Evolutionary conservation across 1,139 yeast genomes (phyloP), one percentile per base, ranked within the genome.

Genomic region (Blastobotrys apis): DNA sequence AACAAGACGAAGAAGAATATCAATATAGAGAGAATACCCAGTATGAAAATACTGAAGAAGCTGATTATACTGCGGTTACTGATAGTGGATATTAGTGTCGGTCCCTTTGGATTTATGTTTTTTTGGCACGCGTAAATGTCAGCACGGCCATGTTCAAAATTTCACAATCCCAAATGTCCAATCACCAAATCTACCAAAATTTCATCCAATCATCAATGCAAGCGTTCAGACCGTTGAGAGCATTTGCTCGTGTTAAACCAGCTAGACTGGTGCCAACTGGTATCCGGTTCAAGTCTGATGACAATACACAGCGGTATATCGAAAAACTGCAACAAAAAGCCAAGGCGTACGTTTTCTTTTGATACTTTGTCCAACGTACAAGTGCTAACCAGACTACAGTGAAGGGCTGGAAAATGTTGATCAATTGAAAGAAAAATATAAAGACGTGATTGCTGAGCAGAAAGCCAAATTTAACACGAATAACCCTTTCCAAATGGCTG

Each of bases 401-500:
- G 59, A 69, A 22, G 81, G 80, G 9, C 68, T 71, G 5, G 56
- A 67, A 2, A 66, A 74, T 34, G 68, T 85, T 2, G 80, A 79
- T 9, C 85, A 84, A 49, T 68, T 90, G 53, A 77, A 81, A 56
- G 75, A 69, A 38, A 77, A 75, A 54, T 65, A 84, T 51, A 79
- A 81, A 55, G 84, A 79, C 27, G 74, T 78, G 36, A 77, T 87
- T 37, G 79, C 73, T 33, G 61, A 65, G 32, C 77, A 72, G 47
- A 81, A 79, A 62, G 71, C 69, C 51, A 77, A 78, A 49, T 66
- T 83, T 53, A 74, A 72, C 59, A 74, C 72, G 45, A 67, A 82
- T 13, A 95, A 86, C 59, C 94, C 94, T 0, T 67, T 85, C 51
- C 71, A 76, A 45, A 84, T 81, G 53, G 65, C 84, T 9, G 67